Evolutionary conservation across 805 yeast genomes (phyloP), one percentile per base, ranked within the genome.

Genomic region (Schwanniomyces occidentalis): DNA sequence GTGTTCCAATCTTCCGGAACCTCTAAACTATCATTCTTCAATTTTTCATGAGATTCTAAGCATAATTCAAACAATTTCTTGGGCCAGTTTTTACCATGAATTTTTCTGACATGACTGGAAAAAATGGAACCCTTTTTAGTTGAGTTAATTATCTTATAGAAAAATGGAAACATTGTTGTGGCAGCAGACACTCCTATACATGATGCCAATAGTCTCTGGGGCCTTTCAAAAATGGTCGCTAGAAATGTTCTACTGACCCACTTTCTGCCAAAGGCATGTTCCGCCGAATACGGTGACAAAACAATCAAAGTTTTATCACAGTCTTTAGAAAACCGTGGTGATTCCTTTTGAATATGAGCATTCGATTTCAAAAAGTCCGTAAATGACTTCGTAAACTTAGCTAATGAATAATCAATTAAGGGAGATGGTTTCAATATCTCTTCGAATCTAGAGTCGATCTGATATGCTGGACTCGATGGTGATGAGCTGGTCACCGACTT

Each of bases 171-270:
- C 76, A 78, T 73, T 2, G 89, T 71, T 15, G 81, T 52, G 0
- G 95, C 91, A 2, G 89, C 81, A 0, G 88, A 75, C 16, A 86
- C 73, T 1, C 95, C 95, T 39, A 86, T 63, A n/a, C 87, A 78
- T 6, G 81, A 69, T 0, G 95, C 93, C 35, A 82, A 66, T 29
- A 86, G 60, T 19, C 95, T 65, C 56, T 86, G 90, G 1, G 95
- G 95, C 28, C 91, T 63, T 58, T 86, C 95, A 16, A 86, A 91
- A 22, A 86, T 81, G 0, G 89, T 76, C 12, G 82, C 64, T 27
- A 74, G 56, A 48, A 82, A 82, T 1, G 78, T 57, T 51, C 81
- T 84, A 6, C 85, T 64, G 2, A 80, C 88, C 95, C 95, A 86
- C 18, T 66, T 65, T 24, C 95, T 69, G 4, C 86, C 80, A 54